phyloP scores from a whole-genome alignment of 768 basidiomycete species.

The Agaricus sinodeliciosus region DNA sequence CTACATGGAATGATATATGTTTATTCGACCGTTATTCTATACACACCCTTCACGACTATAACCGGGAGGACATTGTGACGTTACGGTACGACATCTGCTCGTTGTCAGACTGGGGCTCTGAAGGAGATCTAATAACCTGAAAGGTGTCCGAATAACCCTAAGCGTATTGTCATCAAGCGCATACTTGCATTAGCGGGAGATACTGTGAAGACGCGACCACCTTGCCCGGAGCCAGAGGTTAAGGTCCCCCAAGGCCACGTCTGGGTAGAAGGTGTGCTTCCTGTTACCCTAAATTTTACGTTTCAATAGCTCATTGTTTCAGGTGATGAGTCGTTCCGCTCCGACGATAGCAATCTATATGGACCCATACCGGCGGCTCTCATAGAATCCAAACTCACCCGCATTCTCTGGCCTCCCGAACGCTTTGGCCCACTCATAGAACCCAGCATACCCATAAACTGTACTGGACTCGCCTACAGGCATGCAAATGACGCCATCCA shows the following conservation, averaged over 20 bases:
- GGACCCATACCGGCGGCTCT: constrained; percentile 52
- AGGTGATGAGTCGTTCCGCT: constrained; percentile 66
- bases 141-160: constrained; percentile 56
- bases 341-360: constrained; percentile 66
- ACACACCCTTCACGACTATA: constrained; percentile 26
- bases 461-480: constrained; percentile 19
- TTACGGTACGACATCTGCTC: constrained; percentile 35
- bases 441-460: constrained; percentile 9
- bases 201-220: constrained; percentile 58
- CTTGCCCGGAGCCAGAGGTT: constrained; percentile 51
- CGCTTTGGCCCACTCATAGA: constrained; percentile 32
- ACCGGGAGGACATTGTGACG: constrained; percentile 60
- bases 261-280: constrained; percentile 64
- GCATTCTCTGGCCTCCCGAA: constrained; percentile 45
- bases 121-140: not conserved
- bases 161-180: constrained; percentile 54
- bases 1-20: constrained; percentile 52
- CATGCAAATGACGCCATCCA: constrained; percentile 31
- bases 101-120: not conserved
- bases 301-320: not conserved
- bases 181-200: constrained; percentile 62
- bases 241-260: constrained; percentile 54
- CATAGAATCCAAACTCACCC: constrained; percentile 42
- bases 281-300: not conserved
- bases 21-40: constrained; percentile 52